Evolutionary conservation across 208 protist genomes (phyloP), one percentile per base, ranked within the genome.

Genomic region (Acanthamoeba rhysodes): DNA sequence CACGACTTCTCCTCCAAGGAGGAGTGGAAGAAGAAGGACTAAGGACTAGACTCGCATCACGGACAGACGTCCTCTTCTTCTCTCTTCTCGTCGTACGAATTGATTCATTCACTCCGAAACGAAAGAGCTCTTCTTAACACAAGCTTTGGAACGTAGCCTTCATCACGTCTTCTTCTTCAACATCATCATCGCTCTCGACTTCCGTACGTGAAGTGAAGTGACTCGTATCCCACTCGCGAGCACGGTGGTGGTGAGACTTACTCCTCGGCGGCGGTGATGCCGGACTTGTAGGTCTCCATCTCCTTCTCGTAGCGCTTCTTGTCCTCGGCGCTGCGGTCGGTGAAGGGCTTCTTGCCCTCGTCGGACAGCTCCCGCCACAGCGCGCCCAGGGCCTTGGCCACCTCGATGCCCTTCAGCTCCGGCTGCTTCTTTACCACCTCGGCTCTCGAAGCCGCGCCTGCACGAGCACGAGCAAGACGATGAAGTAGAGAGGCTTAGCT

Each of bases 291-390:
- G 24, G 80, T 6, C 0, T 9, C 76, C 84, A 94, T 55, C 16
- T 80, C 82, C n/a, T 95, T 22, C 87, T 82, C 14, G 87, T 95
- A 95, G 94, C 84, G 94, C 27, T 66, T 53, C 45, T 95, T 95
- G 94, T 95, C 94, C 78, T 94, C 9, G 10, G 95, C 62, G 62
- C 6, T 14, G 22, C 22, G 85, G 7, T 95, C 55, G 34, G 20
- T 9, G 87, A 78, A 95, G 29, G 48, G 9, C 62, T 64, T 78
- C 84, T 95, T 95, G 50, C 94, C 8, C 85, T 95, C 53, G 34
- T 95, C 94, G 34, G 55, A 34, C 12, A 95, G 59, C 76, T 95
- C 59, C 9, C 34, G 3, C 93, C 93, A 95, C 41, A 59, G 57
- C 6, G n/a, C 48, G 22, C 93, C 93, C 9, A 95, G 70, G 2